Conservation (phyloP, 2,329 filamentous ascomycete genomes). For the Colletotrichum somersetense region DNA sequence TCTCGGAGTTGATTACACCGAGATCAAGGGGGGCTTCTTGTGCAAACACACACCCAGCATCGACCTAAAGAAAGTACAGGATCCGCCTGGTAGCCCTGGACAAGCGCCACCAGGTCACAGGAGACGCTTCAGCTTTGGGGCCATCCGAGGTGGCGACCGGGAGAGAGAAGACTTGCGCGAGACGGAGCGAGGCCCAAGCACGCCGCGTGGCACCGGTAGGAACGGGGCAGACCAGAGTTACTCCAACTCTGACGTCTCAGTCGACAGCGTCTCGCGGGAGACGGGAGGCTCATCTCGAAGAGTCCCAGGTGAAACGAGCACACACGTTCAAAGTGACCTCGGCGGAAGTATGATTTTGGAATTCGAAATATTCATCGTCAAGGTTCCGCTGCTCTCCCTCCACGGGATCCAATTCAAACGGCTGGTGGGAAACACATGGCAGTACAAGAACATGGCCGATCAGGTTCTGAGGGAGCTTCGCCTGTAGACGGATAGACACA, state of each 20-base stretch:
- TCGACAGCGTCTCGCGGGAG: constrained; percentile 76
- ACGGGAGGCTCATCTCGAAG: constrained; percentile 65
- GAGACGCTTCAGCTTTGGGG: constrained; percentile 87
- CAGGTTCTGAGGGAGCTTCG: constrained; percentile 90
- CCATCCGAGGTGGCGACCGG: constrained; percentile 69
- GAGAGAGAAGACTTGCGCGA: constrained; percentile 81
- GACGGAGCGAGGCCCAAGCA: constrained; percentile 56
- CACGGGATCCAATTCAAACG: constrained; percentile 99
- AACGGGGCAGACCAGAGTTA: constrained; percentile 77
- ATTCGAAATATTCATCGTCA: constrained; percentile 98
- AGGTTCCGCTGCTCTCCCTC: constrained; percentile 90
- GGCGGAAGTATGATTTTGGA: constrained; percentile 86
- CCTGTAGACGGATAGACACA: constrained; percentile 64
- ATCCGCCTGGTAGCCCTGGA: constrained; percentile 71
- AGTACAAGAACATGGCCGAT: constrained; percentile 98
- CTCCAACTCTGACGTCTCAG: constrained; percentile 87
- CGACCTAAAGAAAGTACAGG: constrained; percentile 80
- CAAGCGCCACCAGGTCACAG: constrained; percentile 69
- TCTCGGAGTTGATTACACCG: constrained; percentile 89
- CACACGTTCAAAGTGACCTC: constrained; percentile 90
- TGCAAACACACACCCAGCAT: constrained; percentile 93
- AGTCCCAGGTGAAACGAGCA: constrained; percentile 87
- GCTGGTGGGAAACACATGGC: constrained; percentile 94
- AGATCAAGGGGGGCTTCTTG: constrained; percentile 93
- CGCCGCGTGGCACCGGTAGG: constrained; percentile 59